Percentiles rank a stretch among this genome's conserved stretches.
These are phyloP conservation scores for Prunus mume DNA, from an alignment of 306 rosid species.

Conservation along the genomic window DNA sequence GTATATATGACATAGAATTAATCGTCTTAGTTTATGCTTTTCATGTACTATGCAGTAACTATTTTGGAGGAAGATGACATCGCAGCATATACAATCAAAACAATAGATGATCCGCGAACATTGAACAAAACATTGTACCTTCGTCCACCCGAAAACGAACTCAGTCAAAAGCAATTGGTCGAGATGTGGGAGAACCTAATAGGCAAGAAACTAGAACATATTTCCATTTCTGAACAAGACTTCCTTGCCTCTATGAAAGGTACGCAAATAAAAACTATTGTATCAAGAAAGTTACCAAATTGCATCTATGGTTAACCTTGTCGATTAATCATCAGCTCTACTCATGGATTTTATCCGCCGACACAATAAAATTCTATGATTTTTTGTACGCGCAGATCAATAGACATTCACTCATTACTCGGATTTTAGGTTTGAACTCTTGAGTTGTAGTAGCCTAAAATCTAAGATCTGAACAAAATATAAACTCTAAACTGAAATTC, in stretches of 20 bases:
- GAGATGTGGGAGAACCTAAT: constrained; percentile 63
- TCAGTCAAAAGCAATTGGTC: constrained; percentile 61
- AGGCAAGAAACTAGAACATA: constrained; percentile 52
- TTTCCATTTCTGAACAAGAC: constrained; percentile 43
- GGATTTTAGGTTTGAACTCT: too few species aligned
- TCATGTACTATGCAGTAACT: constrained; percentile 31
- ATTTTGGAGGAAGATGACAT: constrained; percentile 73
- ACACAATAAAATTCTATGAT: too few species aligned
- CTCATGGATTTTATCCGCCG: too few species aligned
- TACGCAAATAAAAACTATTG: constrained; percentile 11
- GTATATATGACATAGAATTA: neutral
- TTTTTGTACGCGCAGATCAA: too few species aligned
- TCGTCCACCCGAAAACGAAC: constrained; percentile 68
- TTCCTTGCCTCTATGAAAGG: constrained; percentile 67
- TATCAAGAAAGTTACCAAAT: too few species aligned
- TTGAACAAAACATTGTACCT: constrained; percentile 75
- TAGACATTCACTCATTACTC: too few species aligned
- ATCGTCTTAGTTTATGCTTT: too few species aligned
- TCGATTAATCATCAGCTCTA: too few species aligned
- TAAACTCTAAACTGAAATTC: too few species aligned
- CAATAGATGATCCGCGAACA: constrained; percentile 77
- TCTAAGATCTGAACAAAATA: too few species aligned
- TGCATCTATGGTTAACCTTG: too few species aligned
- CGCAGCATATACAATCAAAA: constrained; percentile 59
- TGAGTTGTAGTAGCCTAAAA: too few species aligned